Evolutionary conservation across 306 rosid genomes (phyloP), one percentile per base, ranked within the genome.

Genomic region (Fragaria vesca): DNA sequence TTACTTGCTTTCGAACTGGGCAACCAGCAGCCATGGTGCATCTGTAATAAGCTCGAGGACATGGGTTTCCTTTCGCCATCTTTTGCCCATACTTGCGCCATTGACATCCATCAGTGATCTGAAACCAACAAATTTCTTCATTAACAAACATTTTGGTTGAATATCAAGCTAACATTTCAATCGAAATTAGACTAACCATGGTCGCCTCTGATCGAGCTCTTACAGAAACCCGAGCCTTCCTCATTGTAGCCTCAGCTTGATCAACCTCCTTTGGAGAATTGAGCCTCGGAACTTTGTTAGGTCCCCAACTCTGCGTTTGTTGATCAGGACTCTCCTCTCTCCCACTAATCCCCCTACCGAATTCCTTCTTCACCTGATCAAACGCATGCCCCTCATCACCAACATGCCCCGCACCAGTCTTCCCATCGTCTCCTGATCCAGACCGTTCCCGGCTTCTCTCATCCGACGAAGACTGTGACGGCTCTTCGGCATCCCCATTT

Each of bases 71-170:
- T 77, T 95, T 95, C 0, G 97, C 91, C 89, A 87, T 88, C 71
- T 95, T 95, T 80, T 95, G 98, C 8, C 98, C 98, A 69, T 95
- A 95, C 81, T 95, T 95, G 45, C 98, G 77, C 98, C 97, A 95
- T 80, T 95, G 98, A 38, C 98, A 92, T 11, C 98, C 97, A 84
- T 95, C 97, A 42, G 81, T 85, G 30, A 95, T 88, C 98, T 94
- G 68, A 66, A 38, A 72, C 36, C 55, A 11, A 71, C 38, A 60
- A 48, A 55, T 8, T n/a, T n/a, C 5, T 46, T 50, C 57, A 79
- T 52, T 21, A 48, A 21, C 26, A 63, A 77, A 17, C 50, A 55
- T 5, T 12, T 48, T 24, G 32, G 32, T 36, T 18, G 71, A 36
- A 36, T 36, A 66, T 66, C 28, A 34, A 65, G 43, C 69, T 5